Percentiles rank a stretch among this genome's conserved stretches.
Conservation (phyloP, 75 land plant genomes). For the Gnetum montanum region DNA sequence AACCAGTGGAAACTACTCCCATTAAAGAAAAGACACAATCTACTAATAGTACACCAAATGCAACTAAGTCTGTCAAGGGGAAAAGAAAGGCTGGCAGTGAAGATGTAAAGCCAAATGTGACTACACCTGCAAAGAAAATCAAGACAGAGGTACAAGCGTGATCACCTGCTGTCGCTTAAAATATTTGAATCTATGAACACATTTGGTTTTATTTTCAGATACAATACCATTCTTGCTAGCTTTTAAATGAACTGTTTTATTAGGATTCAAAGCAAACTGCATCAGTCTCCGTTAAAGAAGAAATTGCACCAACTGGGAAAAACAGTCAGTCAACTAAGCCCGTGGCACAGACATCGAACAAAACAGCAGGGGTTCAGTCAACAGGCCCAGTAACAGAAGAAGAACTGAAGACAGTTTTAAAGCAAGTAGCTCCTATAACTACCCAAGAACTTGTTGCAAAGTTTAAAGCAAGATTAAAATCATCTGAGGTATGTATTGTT, state of each 20-base stretch:
- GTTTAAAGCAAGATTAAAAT: conserved; percentile 64
- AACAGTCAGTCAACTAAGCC: conserved; percentile 19
- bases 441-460: conserved; percentile 85
- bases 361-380: conserved; percentile 20
- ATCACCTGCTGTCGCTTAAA: no score
- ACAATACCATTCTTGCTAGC: conserved; percentile 2
- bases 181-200: no score
- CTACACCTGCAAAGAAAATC: conserved; percentile 51
- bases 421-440: conserved; percentile 53
- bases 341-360: conserved; percentile 22
- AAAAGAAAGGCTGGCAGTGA: conserved; percentile 76
- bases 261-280: conserved; percentile 33
- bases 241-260: neutral
- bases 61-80: conserved; percentile 42
- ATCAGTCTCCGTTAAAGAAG: conserved; percentile 30
- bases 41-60: conserved; percentile 30
- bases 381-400: conserved; percentile 76
- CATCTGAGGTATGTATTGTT: conserved; percentile 42
- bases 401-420: conserved; percentile 71
- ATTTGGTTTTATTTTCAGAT: neutral
- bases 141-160: conserved; percentile 59
- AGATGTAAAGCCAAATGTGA: conserved; percentile 42
- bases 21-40: conserved; percentile 36
- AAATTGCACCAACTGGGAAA: conserved; percentile 12
- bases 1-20: conserved; percentile 66